Base-by-base conservation (phyloP, 2,329 filamentous ascomycete genomes). In the Didymella arachidicola region DNA sequence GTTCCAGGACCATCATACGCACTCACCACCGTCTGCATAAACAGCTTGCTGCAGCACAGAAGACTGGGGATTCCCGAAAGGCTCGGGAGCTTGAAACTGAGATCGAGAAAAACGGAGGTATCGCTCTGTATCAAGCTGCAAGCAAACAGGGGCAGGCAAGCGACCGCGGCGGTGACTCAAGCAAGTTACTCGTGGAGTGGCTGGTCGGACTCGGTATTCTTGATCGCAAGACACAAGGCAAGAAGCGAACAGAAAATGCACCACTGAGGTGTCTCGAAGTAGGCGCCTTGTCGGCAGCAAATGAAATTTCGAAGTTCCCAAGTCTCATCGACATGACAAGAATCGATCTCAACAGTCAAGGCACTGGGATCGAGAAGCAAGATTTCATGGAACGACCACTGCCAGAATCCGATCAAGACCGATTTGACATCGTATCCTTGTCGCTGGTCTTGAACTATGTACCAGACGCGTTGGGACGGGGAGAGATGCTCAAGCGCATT, bases 371-470 rank as follows among this genome's bases (percentile, higher is more conserved):
- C 65, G 74, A 88, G 57, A 87, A 96, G 76, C 92, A 97, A 73
- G 92, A 99, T 76, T 98, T 99, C 72, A 97, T 99, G 93, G 80
- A 92, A 66, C 84, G 93, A 26, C 91, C 93, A 0, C 77, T 94
- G 3, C 94, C 94, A 0, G 74, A 65, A 7, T 73, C 83, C 22
- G 80, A 84, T 6, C 76, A 79, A 0, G 87, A 93, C 39, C 81
- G 81, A 22, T 98, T 98, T 73, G 92, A 99, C 73, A 86, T 98
- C 50, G 89, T 99, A 70, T 97, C 93, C 48, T 82, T 99, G 25
- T 97, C 93, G 8, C 81, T 99, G 52, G 95, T 99, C 5, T 82
- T 99, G 62, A 99, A 99, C 77, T 99, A 93, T 72, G 93, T 98
- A 3, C 91, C 94, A 0, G 88, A 93, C 66, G 84, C 92, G 3